These are phyloP conservation scores for Puccinia hordei DNA, from an alignment of 1,284 basidiomycete species.

Conservation along the genomic window DNA sequence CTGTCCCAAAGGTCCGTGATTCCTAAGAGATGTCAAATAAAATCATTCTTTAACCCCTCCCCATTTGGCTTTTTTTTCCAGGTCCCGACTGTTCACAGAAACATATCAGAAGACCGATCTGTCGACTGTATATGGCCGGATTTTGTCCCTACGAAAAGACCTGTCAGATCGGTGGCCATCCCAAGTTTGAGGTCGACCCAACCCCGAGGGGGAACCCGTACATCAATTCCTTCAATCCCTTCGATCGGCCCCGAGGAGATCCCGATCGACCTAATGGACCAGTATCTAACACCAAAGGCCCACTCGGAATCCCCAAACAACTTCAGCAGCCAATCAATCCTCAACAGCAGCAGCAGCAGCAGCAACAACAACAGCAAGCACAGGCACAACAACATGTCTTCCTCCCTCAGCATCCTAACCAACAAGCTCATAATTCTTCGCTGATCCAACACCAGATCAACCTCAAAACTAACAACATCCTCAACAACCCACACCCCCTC, in stretches of 20 bases:
- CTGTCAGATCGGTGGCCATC: constrained; percentile 77
- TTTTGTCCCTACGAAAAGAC: constrained; percentile 93
- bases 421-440: neutral
- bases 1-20: constrained; percentile 63
- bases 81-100: constrained; percentile 87
- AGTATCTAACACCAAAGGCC: neutral
- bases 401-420: neutral
- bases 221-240: constrained; percentile 51
- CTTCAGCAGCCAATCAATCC: neutral
- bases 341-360: neutral
- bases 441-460: constrained; percentile 36
- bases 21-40: neutral
- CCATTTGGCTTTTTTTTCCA: constrained; percentile 57
- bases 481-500: constrained; percentile 7
- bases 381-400: neutral
- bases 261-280: constrained; percentile 37
- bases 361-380: neutral
- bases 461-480: constrained; percentile 15
- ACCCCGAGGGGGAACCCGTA: constrained; percentile 54
- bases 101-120: constrained; percentile 86
- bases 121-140: constrained; percentile 86
- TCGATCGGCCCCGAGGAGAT: constrained; percentile 50
- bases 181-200: constrained; percentile 56
- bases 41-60: constrained; percentile 35
- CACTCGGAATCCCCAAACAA: constrained; percentile 4